Base-by-base conservation (phyloP, 176 grass and related monocot genomes). In the Melocanna baccifera region DNA sequence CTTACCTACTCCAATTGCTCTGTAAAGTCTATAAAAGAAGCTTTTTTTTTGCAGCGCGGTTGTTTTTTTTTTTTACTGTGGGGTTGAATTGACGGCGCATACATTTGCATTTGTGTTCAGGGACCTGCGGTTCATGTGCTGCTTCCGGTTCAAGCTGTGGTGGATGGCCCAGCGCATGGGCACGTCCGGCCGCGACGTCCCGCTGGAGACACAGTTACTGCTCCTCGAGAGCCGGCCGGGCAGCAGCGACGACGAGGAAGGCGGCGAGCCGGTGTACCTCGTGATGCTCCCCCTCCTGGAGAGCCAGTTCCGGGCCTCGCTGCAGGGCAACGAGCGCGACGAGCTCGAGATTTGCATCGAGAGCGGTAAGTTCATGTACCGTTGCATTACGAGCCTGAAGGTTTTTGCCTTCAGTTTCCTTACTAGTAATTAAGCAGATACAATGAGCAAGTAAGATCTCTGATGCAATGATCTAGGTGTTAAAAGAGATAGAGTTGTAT, bases 111-210 rank as follows among this genome's bases (percentile, higher is more conserved):
- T 37, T 3, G 9, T 37, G 5, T 73, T 46, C 82, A 92, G 86
- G 90, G 83, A 76, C 1, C 55, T 86, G 6, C 77, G 77, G 15
- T 91, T 91, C 82, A 71, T 91, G 86, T 91, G 90, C 77, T 80
- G 70, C 52, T 94, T 94, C 86, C 92, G 92, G 79, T 89, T 94
- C 83, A 94, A 94, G 83, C 80, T 94, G 16, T 94, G 92, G 92
- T 91, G 92, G 89, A 94, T 91, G 89, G 86, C 92, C 37, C 89
- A 94, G 86, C 29, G 69, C 67, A 94, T 94, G 92, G 92, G 92
- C 29, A 83, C 69, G 69, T 68, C 34, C 36, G 77, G 90, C n/a
- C 81, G 82, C 30, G 86, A 88, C 34, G 85, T 92, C 47, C 90
- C 86, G 58, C 86, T 88, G 65, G 90, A 91, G 71, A 91, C 90